phyloP scores from a whole-genome alignment of 2,329 filamentous ascomycete genomes.

The Alternaria sp. region DNA sequence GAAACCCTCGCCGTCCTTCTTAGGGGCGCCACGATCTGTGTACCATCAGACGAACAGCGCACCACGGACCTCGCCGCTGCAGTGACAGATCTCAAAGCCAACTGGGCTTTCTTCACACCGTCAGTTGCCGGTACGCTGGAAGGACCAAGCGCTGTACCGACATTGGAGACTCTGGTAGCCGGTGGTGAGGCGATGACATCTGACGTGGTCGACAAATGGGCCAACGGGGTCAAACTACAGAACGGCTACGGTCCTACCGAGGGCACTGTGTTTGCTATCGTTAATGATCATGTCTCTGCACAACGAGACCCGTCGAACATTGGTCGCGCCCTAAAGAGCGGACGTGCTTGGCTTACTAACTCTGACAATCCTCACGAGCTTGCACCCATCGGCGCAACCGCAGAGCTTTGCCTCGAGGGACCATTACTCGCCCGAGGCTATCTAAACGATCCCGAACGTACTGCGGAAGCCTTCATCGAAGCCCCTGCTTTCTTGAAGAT shows the following conservation, averaged over 20 bases:
- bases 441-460: constrained; percentile 34
- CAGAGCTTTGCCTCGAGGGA: constrained; percentile 43
- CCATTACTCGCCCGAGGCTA: constrained; percentile 41
- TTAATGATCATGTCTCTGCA: constrained; percentile 30
- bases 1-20: constrained; percentile 44
- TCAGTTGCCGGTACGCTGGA: constrained; percentile 45
- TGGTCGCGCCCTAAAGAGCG: constrained; percentile 30
- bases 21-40: constrained; percentile 41
- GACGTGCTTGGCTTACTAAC: constrained; percentile 38
- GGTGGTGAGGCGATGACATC: constrained; percentile 38
- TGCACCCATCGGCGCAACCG: constrained; percentile 37
- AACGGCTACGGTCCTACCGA: constrained; percentile 44
- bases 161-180: constrained; percentile 48
- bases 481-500: constrained; percentile 31
- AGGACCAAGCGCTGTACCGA: constrained; percentile 41
- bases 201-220: constrained; percentile 37
- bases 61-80: constrained; percentile 52
- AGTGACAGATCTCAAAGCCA: constrained; percentile 34
- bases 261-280: constrained; percentile 32
- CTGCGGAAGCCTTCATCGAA: constrained; percentile 35
- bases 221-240: constrained; percentile 28
- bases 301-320: constrained; percentile 34
- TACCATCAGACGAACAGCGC: constrained; percentile 50
- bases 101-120: constrained; percentile 45
- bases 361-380: constrained; percentile 35